Percentiles rank a stretch among this genome's conserved stretches.
phyloP scores from a whole-genome alignment of 2,329 filamentous ascomycete species.

The Fusarium hostae region DNA sequence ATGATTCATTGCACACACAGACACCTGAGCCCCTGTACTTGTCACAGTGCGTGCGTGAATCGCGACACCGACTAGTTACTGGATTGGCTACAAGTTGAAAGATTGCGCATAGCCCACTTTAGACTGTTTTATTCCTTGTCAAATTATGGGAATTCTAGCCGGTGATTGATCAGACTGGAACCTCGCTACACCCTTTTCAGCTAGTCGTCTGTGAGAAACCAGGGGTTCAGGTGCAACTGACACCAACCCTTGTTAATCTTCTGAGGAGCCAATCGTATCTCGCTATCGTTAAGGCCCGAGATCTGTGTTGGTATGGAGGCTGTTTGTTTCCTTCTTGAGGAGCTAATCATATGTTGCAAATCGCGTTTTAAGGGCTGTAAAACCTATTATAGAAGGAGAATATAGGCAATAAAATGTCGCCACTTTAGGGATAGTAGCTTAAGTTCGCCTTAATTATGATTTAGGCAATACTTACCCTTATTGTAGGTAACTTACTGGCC shows the following conservation, averaged over 20 bases:
- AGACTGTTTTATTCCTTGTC: not conserved
- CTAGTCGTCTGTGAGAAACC: not conserved
- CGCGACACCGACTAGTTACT: too few species aligned
- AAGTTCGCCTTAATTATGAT: too few species aligned
- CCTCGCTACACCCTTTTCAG: not conserved
- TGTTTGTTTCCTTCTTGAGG: not conserved
- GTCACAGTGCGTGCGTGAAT: not conserved
- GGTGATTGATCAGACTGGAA: not conserved
- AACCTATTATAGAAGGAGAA: too few species aligned
- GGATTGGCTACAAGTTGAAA: not conserved
- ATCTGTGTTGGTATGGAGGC: not conserved
- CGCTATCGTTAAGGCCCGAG: not conserved
- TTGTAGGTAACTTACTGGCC: too few species aligned
- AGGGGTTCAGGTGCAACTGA: not conserved
- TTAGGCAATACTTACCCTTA: too few species aligned
- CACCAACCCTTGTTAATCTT: not conserved
- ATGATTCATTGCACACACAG: not conserved
- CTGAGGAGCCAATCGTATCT: slow-evolving; percentile 1
- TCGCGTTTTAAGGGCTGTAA: not conserved
- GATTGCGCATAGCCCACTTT: not conserved
- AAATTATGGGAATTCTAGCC: fast-evolving
- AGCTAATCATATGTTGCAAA: not conserved
- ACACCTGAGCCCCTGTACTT: not conserved
- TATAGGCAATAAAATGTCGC: too few species aligned
- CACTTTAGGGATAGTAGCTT: too few species aligned